phyloP scores from a whole-genome alignment of 2,329 filamentous ascomycete species.

The Teratosphaeria zuluensis region DNA sequence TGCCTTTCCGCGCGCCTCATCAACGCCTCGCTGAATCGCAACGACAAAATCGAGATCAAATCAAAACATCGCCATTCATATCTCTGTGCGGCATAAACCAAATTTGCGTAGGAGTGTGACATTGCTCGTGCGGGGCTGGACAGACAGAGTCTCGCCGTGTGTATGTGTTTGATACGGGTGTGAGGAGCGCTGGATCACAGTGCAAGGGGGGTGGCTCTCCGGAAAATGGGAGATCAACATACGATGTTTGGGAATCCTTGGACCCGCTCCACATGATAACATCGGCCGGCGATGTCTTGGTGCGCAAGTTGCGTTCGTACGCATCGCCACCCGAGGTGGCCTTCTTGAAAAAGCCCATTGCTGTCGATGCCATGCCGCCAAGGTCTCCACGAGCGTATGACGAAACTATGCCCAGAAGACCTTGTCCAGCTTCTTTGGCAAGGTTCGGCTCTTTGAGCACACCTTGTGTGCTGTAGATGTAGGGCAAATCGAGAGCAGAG shows the following conservation, averaged over 20 bases:
- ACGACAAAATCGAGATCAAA: constrained; percentile 9
- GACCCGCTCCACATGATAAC: constrained; percentile 97
- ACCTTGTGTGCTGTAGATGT: constrained; percentile 72
- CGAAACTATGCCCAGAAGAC: constrained; percentile 60
- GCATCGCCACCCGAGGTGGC: constrained; percentile 70
- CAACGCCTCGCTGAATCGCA: constrained; percentile 15
- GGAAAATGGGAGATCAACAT: constrained; percentile 35
- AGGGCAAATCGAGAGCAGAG: constrained; percentile 66
- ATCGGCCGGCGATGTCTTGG: constrained; percentile 88
- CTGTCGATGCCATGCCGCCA: constrained; percentile 65
- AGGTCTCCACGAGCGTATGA: constrained; percentile 63
- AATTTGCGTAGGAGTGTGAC: neutral
- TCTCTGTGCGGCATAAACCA: constrained; percentile 8
- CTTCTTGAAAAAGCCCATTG: constrained; percentile 82
- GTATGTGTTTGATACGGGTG: neutral
- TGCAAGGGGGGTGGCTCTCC: constrained; percentile 8
- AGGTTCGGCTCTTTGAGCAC: constrained; percentile 73
- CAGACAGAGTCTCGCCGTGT: neutral
- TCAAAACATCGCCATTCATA: constrained; percentile 11
- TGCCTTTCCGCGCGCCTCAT: constrained; percentile 3
- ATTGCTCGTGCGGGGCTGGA: neutral
- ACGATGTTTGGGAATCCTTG: constrained; percentile 92
- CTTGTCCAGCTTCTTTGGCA: constrained; percentile 67
- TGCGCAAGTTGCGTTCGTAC: constrained; percentile 70
- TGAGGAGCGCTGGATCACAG: constrained; percentile 45